phyloP scores from a whole-genome alignment of 179 eudicot genomes.

The Actinidia chinensis region DNA sequence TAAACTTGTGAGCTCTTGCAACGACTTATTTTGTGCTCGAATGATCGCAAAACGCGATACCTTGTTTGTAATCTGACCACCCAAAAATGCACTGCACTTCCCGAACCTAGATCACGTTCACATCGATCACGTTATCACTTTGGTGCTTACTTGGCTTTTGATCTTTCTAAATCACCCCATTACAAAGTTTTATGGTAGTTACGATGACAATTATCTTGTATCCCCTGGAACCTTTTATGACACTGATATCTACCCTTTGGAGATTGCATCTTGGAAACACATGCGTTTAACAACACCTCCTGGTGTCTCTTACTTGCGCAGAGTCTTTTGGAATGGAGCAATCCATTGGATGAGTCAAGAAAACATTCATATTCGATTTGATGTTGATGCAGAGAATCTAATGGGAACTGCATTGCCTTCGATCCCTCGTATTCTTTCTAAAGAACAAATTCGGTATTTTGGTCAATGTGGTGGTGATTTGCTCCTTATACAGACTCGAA shows the following conservation, averaged over 20 bases:
- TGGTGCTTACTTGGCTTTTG: not conserved
- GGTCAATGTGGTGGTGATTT: not conserved
- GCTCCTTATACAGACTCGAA: not conserved
- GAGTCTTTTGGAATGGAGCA: not conserved
- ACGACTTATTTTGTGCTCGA: not conserved
- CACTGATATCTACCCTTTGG: not conserved
- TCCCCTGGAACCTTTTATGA: not conserved
- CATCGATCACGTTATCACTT: not conserved
- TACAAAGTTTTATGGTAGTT: not conserved
- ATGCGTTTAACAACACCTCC: not conserved
- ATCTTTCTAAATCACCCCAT: slow-evolving; percentile 6
- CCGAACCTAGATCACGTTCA: not conserved
- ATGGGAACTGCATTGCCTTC: not conserved
- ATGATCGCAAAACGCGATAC: not conserved
- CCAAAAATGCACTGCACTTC: not conserved
- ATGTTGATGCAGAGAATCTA: not conserved
- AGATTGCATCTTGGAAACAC: not conserved
- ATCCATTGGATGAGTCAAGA: not conserved
- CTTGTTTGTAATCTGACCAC: not conserved
- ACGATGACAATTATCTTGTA: not conserved
- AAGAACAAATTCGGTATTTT: not conserved
- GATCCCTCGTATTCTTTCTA: not conserved
- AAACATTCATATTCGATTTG: not conserved
- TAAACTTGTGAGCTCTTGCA: not conserved
- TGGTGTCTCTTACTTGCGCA: not conserved